Evolutionary conservation across 345 rosid species (phyloP), one percentile per base, ranked within the genome.

Genomic region (Citrus cavaleriei): DNA sequence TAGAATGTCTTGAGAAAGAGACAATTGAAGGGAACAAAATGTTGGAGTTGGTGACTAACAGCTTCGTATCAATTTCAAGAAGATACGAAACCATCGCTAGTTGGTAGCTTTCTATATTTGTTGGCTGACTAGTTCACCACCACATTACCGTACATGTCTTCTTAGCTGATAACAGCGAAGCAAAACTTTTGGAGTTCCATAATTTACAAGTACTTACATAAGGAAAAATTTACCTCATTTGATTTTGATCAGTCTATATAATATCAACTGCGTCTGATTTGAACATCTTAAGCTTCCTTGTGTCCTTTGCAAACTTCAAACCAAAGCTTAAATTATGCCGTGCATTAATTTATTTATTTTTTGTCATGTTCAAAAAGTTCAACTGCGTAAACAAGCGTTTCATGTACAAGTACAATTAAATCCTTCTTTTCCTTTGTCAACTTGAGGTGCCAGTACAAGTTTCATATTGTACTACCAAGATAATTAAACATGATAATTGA

Each of bases 21-120:
- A 73, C 73, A 74, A 79, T 70, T 61, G 54, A 76, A 60, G 79
- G 80, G 16, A 59, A 30, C 37, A 30, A 77, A 79, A 83, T 37
- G 72, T 57, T 78, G 89, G 88, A 89, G 82, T 84, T 81, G 91
- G 88, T 82, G 83, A 46, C 74, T 84, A 73, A 76, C 62, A 62
- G 72, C 68, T 73, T 79, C 32, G 18, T 67, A 38, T 62, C 54
- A 73, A 57, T 35, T 32, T 60, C 61, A 22, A 35, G 38, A 51
- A 81, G 42, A 27, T 73, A 77, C 14, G 72, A 72, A 73, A 58
- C 12, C 70, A 77, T 65, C 54, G 61, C 75, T 74, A 84, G 88
- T 87, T 80, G 90, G 79, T 83, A 82, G 81, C 83, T 61, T 75
- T 63, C 55, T 73, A 54, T 59, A 75, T 73, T 78, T 57, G 72